Evolutionary conservation across 257 asterid species (phyloP).

Genomic region (Fraxinus americana): DNA sequence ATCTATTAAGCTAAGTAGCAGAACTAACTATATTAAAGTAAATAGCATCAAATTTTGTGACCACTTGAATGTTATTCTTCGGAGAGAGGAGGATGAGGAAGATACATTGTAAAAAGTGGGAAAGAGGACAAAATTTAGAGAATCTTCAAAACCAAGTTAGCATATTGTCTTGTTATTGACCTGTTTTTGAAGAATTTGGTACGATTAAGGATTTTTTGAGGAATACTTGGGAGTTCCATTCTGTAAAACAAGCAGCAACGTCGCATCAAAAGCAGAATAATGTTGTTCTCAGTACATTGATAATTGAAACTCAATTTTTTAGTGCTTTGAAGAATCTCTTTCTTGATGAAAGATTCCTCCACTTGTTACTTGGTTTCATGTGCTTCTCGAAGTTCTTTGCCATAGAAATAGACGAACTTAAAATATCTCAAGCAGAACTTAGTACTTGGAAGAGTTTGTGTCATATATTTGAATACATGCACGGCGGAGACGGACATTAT

Average conservation of each 20-base stretch:
- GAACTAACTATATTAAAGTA: neutral
- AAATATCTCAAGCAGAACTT: slow-evolving; percentile 16
- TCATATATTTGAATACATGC: neutral
- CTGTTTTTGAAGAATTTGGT: neutral
- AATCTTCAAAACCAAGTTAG: neutral
- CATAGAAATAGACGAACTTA: slow-evolving; percentile 14
- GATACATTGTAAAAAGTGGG: neutral
- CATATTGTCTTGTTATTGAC: neutral
- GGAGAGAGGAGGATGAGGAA: neutral
- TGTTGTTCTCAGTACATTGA: slow-evolving; percentile 46
- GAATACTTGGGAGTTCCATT: slow-evolving; percentile 34
- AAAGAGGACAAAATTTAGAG: neutral
- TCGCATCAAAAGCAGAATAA: slow-evolving; percentile 64
- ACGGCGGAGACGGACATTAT: neutral
- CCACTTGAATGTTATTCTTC: neutral
- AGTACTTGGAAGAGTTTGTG: neutral
- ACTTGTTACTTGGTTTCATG: slow-evolving; percentile 33
- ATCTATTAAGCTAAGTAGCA: neutral
- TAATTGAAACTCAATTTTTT: slow-evolving; percentile 55
- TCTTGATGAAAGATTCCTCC: slow-evolving; percentile 43
- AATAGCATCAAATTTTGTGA: neutral
- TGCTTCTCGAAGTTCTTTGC: slow-evolving; percentile 28
- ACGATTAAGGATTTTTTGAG: slow-evolving; percentile 25
- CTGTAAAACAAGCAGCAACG: slow-evolving; percentile 38
- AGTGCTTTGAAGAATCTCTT: slow-evolving; percentile 67